phyloP scores from a whole-genome alignment of 768 basidiomycete species.

The Pulveroboletus ravenelii region DNA sequence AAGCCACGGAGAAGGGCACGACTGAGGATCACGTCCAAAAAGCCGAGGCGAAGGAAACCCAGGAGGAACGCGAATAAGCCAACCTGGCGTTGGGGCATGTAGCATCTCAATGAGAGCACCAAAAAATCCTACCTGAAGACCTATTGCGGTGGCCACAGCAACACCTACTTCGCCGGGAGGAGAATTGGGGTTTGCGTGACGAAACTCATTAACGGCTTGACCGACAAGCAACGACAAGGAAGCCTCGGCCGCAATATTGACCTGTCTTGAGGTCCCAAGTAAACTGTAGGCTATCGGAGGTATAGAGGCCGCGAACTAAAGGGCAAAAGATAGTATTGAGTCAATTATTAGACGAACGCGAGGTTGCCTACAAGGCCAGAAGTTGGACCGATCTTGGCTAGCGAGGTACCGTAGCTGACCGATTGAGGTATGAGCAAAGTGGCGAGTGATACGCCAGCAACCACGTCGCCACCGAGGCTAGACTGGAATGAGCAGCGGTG shows the following conservation, averaged over 20 bases:
- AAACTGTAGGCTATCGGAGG: conserved; percentile 87
- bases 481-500: neutral
- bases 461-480: conserved; percentile 65
- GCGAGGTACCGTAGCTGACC: conserved; percentile 85
- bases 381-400: conserved; percentile 81
- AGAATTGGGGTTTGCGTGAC: conserved; percentile 41
- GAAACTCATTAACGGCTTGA: conserved; percentile 72
- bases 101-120: neutral
- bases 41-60: conserved; percentile 85
- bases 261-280: conserved; percentile 79
- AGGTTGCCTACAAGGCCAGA: conserved; percentile 66
- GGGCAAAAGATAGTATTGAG: neutral
- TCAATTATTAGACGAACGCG: neutral
- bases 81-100: conserved; percentile 40
- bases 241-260: conserved; percentile 87
- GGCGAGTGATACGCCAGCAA: conserved; percentile 83
- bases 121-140: conserved; percentile 59
- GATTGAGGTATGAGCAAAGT: conserved; percentile 83
- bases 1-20: conserved; percentile 86
- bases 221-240: conserved; percentile 83
- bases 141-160: conserved; percentile 74
- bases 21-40: conserved; percentile 90
- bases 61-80: conserved; percentile 82
- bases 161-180: conserved; percentile 51
- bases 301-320: conserved; percentile 77